These are phyloP conservation scores for Tritrichomonas foetus DNA, from an alignment of 208 protist species.

Conservation along the genomic window DNA sequence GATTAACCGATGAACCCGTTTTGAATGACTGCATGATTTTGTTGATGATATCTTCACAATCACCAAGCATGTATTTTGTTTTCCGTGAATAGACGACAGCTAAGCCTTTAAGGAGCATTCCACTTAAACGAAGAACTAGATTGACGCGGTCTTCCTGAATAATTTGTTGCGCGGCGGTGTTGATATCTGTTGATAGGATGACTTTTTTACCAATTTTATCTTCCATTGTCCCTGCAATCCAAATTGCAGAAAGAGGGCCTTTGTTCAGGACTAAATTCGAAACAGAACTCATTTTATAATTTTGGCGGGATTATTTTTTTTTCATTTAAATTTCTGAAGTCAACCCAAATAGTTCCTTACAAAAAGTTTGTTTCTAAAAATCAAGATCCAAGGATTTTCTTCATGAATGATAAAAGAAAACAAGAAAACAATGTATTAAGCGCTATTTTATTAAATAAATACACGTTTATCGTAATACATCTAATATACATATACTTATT, in stretches of 20 bases:
- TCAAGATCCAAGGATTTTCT: too few species aligned
- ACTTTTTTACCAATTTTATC: constrained; percentile 9
- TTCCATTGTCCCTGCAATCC: background rate
- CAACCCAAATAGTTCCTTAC: too few species aligned
- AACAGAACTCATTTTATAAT: constrained; percentile 15
- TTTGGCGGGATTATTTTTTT: too few species aligned
- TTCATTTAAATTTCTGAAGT: too few species aligned
- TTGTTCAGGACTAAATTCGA: background rate
- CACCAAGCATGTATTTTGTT: background rate
- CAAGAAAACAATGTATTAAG: too few species aligned
- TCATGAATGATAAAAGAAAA: too few species aligned
- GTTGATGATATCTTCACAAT: background rate
- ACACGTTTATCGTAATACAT: too few species aligned
- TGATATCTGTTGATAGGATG: background rate
- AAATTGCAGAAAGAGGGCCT: background rate
- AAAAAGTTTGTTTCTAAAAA: too few species aligned
- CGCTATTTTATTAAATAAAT: too few species aligned
- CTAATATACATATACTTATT: too few species aligned
- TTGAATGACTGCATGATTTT: constrained; percentile 29
- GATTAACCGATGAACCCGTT: too few species aligned
- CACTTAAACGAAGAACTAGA: background rate
- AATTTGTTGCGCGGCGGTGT: background rate
- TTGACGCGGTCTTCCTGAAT: background rate
- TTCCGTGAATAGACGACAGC: constrained; percentile 24
- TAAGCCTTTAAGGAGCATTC: constrained; percentile 30